These are phyloP conservation scores for Lecanosticta acicola DNA, from an alignment of 2,329 filamentous ascomycete species.

Conservation along the genomic window DNA sequence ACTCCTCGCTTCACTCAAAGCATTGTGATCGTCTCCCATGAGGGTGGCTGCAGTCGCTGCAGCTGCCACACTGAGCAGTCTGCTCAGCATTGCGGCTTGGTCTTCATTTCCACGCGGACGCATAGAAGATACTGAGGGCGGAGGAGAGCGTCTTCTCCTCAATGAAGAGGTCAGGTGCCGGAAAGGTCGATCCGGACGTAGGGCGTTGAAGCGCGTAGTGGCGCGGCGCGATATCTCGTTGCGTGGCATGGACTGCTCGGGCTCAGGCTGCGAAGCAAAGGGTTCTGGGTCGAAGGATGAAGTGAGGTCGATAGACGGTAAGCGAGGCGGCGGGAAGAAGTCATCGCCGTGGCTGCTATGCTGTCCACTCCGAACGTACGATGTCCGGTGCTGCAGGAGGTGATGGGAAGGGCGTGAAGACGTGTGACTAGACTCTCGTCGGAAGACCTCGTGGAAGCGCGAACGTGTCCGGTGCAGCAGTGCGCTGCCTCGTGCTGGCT, in stretches of 20 bases:
- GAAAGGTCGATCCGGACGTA: slow-evolving; percentile 32
- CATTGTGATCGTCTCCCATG: slow-evolving; percentile 54
- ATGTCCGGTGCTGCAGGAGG: slow-evolving; percentile 23
- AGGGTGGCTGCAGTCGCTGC: slow-evolving; percentile 60
- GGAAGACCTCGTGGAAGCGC: slow-evolving; percentile 20
- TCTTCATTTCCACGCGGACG: slow-evolving; percentile 51
- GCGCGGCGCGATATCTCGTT: slow-evolving; percentile 27
- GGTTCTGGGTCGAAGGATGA: slow-evolving; percentile 34
- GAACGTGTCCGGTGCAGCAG: slow-evolving; percentile 21
- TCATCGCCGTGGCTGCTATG: slow-evolving; percentile 18
- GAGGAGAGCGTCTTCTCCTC: slow-evolving; percentile 49
- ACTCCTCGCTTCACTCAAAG: slow-evolving; percentile 51
- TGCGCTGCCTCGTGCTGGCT: slow-evolving; percentile 8
- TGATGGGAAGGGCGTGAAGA: slow-evolving; percentile 10
- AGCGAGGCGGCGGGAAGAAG: slow-evolving; percentile 24
- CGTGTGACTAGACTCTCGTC: slow-evolving; percentile 14
- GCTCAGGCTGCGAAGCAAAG: slow-evolving; percentile 22
- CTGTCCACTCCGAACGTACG: slow-evolving; percentile 22
- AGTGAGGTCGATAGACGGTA: slow-evolving; percentile 31
- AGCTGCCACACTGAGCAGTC: slow-evolving; percentile 57
- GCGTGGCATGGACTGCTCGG: slow-evolving; percentile 20
- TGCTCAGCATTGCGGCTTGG: slow-evolving; percentile 56
- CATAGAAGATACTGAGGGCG: slow-evolving; percentile 16
- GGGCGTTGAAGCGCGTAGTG: slow-evolving; percentile 24
- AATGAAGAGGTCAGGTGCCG: slow-evolving; percentile 42